Conservation (phyloP, 345 rosid genomes). For the Raphanus raphanistrum region DNA sequence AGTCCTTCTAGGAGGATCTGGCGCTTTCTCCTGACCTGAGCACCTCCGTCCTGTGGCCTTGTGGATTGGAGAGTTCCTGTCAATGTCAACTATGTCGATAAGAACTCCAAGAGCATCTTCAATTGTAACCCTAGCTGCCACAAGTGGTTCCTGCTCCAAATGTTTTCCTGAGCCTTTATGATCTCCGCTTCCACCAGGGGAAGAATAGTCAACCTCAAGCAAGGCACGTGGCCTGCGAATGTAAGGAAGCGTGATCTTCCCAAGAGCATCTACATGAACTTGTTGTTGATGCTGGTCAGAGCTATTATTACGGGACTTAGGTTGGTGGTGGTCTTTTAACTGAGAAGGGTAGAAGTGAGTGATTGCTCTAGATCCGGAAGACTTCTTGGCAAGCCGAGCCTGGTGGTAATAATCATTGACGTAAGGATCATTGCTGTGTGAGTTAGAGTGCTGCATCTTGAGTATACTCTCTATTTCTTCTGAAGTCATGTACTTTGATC, state of each 20-base stretch:
- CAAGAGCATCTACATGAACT: slow-evolving; percentile 60
- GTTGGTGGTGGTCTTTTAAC: slow-evolving; percentile 69
- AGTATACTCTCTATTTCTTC: slow-evolving; percentile 95
- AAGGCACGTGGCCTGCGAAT: slow-evolving; percentile 77
- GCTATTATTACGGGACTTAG: slow-evolving; percentile 74
- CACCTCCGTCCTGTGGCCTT: slow-evolving; percentile 85
- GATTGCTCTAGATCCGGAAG: slow-evolving; percentile 57
- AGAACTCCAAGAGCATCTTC: slow-evolving; percentile 81
- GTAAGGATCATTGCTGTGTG: slow-evolving; percentile 88
- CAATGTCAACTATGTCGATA: slow-evolving; percentile 90
- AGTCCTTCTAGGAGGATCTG: slow-evolving; percentile 79
- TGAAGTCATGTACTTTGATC: slow-evolving; percentile 91
- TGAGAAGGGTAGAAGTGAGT: slow-evolving; percentile 77
- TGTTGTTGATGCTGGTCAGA: slow-evolving; percentile 63
- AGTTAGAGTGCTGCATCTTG: slow-evolving; percentile 92
- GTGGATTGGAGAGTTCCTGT: slow-evolving; percentile 65
- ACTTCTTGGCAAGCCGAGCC: slow-evolving; percentile 76
- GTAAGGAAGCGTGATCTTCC: slow-evolving; percentile 63
- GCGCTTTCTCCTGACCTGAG: slow-evolving; percentile 71
- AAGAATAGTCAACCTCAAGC: slow-evolving; percentile 69
- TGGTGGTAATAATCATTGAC: slow-evolving; percentile 94
- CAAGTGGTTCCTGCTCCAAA: slow-evolving; percentile 91
- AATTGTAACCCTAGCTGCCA: slow-evolving; percentile 90
- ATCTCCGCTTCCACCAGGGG: slow-evolving; percentile 60
- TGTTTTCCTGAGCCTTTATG: slow-evolving; percentile 66